Base-by-base conservation (phyloP, 164 flowering plant genomes). In the Aristolochia fimbriata region DNA sequence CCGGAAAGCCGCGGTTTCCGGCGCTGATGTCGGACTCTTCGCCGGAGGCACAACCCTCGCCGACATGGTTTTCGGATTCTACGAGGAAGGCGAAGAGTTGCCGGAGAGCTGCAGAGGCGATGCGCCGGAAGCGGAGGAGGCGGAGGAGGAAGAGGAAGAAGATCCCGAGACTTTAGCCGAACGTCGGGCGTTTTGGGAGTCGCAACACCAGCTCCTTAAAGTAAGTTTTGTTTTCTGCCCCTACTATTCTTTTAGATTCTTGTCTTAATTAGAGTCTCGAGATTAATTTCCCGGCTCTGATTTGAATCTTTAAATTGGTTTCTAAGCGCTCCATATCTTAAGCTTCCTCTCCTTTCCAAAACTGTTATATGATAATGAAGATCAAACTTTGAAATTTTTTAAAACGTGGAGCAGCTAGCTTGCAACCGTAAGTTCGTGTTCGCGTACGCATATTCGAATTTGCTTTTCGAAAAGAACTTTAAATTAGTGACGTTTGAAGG, bases 21-120 rank as follows among this genome's bases (percentile, higher is more conserved):
- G 43, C 8, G 1, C 11, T 10, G 43, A 37, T 37, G 9, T 10
- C 1, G 43, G 12, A 37, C 4, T 37, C 43, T 37, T 37, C 53
- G 77, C 57, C 15, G 76, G 63, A 41, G 66, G 64, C 60, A 57
- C 63, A 23, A 75, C 72, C 33, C 55, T 74, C 23, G 68, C 65
- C 19, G 85, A 77, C 43, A 73, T 82, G 70, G 75, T 75, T 10
- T 68, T 81, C 24, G 84, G 76, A 69, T 79, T 79, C 56, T 64
- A 79, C 1, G 74, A 74, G n/a, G 66, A 69, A 24, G 65, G 50
- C 0, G 65, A 62, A 27, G 70, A 49, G 58, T 60, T 57, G 19
- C 33, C 37, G 54, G 72, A 50, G 15, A 65, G 63, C 23, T 50
- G 30, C 37, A 15, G 43, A 43, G 49, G 41, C 55, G 67, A 41